Percentiles rank a stretch among this genome's conserved stretches.
phyloP scores from a whole-genome alignment of 2,329 filamentous ascomycete species.

The Sporothrix pallida region DNA sequence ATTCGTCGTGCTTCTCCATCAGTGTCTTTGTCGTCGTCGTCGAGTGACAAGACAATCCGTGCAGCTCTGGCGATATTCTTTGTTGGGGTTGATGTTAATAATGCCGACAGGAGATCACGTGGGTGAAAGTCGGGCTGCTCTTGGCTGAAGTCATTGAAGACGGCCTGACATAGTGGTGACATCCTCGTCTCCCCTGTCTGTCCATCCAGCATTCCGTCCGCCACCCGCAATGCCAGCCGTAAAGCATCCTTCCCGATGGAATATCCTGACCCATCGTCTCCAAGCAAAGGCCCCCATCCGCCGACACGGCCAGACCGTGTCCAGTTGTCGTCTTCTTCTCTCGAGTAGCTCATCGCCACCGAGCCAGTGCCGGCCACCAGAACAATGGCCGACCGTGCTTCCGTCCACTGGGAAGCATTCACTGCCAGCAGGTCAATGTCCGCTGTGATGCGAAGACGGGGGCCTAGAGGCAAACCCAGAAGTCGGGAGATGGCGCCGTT shows the following conservation, averaged over 20 bases:
- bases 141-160: neutral
- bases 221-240: conserved; percentile 43
- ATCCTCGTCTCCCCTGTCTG: neutral
- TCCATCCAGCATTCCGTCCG: neutral
- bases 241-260: conserved; percentile 49
- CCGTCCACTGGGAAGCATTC: conserved; percentile 31
- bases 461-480: conserved; percentile 41
- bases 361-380: conserved; percentile 53
- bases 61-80: conserved; percentile 26
- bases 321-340: conserved; percentile 32
- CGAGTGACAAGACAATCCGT: conserved; percentile 15
- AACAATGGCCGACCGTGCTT: conserved; percentile 43
- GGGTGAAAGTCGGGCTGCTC: neutral
- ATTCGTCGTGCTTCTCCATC: conserved; percentile 11
- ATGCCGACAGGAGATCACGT: neutral
- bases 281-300: conserved; percentile 53
- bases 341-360: conserved; percentile 49
- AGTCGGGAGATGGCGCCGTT: conserved; percentile 41
- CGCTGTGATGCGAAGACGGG: conserved; percentile 44
- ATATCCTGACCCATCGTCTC: conserved; percentile 53
- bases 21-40: neutral
- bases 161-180: neutral
- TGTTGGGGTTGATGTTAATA: neutral
- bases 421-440: conserved; percentile 50
- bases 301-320: conserved; percentile 46